Evolutionary conservation across 768 basidiomycete genomes (phyloP), one percentile per base, ranked within the genome.

Genomic region (Pisolithus tinctorius): DNA sequence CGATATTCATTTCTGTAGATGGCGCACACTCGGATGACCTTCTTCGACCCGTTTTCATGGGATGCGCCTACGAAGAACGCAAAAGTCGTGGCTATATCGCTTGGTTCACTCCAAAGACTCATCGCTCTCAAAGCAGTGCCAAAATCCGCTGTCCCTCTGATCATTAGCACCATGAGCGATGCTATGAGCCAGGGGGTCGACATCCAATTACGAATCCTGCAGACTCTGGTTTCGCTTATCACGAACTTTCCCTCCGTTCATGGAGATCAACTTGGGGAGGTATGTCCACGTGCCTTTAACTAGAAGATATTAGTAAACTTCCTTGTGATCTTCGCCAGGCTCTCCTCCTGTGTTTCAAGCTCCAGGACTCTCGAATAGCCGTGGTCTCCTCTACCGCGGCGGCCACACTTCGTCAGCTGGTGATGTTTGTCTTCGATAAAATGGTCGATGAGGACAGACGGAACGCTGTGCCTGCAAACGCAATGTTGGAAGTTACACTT

Each of bases 391-490:
- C 92, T 0, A 98, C 96, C 4, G 95, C 95, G 2, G 94, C 94
- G 3, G 96, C 96, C 0, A 97, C 94, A 0, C 78, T 97, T 4
- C 85, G 94, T 2, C 95, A 98, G 64, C 77, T 97, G 1, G 91
- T 98, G 42, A 97, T 99, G 94, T 90, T 97, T 58, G 85, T 97
- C 16, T 89, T 97, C 41, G 96, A 99, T 70, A 93, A 95, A 63
- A 88, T 97, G 67, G 81, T 84, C 1, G 76, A 80, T 16, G 90
- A 93, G 62, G 88, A 93, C 63, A 70, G 73, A 4, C 66, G 66
- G 14, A 77, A 75, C 20, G 55, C 47, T 6, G 30, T 50, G 13
- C 56, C 62, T 36, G 39, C 53, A 10, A 45, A 45, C 3, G 23
- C 52, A 4, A 45, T 68, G n/a, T 57, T 48, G n/a, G 72, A 78